Evolutionary conservation across 257 asterid genomes (phyloP).

Genomic region (Solanum sejunctum): DNA sequence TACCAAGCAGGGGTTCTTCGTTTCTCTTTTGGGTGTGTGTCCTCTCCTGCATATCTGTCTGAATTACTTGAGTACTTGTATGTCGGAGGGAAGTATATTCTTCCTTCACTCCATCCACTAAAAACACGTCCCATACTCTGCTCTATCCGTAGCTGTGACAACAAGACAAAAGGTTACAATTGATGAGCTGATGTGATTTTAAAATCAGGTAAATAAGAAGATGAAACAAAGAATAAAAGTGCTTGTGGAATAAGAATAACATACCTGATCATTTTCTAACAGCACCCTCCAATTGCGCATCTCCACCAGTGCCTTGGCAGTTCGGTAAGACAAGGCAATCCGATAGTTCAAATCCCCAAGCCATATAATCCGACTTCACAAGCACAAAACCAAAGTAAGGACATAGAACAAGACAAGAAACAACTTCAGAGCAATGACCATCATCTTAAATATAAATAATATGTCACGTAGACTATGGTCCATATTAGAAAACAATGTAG

Average conservation of each 20-base stretch:
- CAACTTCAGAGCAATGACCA: neutral
- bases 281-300: slow-evolving; percentile 95
- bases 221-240: neutral
- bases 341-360: slow-evolving; percentile 94
- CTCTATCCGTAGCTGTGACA: slow-evolving; percentile 66
- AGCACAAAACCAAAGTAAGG: neutral
- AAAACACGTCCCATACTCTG: slow-evolving; percentile 71
- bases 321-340: slow-evolving; percentile 77
- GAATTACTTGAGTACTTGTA: slow-evolving; percentile 84
- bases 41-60: slow-evolving; percentile 77
- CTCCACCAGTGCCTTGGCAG: slow-evolving; percentile 91
- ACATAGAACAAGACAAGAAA: neutral
- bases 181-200: neutral
- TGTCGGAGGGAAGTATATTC: slow-evolving; percentile 83
- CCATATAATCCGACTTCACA: slow-evolving; percentile 84
- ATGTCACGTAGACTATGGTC: neutral
- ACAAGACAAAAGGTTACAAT: neutral
- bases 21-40: slow-evolving; percentile 64
- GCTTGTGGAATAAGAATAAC: neutral
- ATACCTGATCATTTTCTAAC: slow-evolving; percentile 91
- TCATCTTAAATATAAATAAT: neutral
- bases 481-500: neutral
- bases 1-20: slow-evolving; percentile 96
- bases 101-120: slow-evolving; percentile 82
- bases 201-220: neutral